Evolutionary conservation across 176 grass and related monocot species (phyloP).

Genomic region (Lolium rigidum): DNA sequence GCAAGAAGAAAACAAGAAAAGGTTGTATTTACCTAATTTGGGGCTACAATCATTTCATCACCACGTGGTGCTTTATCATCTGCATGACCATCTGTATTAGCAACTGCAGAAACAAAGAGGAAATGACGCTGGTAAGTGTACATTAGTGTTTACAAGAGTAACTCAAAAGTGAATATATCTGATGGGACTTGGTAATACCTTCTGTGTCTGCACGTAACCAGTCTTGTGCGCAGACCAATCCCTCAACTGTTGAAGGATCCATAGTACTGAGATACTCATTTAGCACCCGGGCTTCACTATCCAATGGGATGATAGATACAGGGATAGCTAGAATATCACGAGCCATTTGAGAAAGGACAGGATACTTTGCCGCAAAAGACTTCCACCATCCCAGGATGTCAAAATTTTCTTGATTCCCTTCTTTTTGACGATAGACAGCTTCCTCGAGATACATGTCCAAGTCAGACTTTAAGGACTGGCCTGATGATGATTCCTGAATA

Average conservation of each 20-base stretch:
- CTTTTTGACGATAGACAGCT: slow-evolving; percentile 83
- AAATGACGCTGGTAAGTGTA: slow-evolving; percentile 9
- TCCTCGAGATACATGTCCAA: slow-evolving; percentile 98
- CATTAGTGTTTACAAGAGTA: slow-evolving; percentile 24
- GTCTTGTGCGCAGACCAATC: slow-evolving; percentile 92
- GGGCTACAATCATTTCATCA: slow-evolving; percentile 42
- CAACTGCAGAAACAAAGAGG: slow-evolving; percentile 48
- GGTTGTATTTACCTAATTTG: slow-evolving; percentile 54
- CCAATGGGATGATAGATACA: slow-evolving; percentile 79
- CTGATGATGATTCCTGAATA: slow-evolving; percentile 92
- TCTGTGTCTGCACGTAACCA: slow-evolving; percentile 81
- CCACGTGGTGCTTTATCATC: slow-evolving; percentile 36
- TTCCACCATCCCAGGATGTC: slow-evolving; percentile 98
- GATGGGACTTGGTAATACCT: slow-evolving; percentile 51
- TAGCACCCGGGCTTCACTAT: slow-evolving; percentile 75
- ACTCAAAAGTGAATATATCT: slow-evolving; percentile 17
- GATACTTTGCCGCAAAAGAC: slow-evolving; percentile 96
- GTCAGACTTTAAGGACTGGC: slow-evolving; percentile 89
- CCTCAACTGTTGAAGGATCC: slow-evolving; percentile 77
- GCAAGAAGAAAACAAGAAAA: not conserved
- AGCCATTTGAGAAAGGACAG: slow-evolving; percentile 90
- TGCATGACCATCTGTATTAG: slow-evolving; percentile 36
- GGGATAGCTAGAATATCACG: slow-evolving; percentile 89
- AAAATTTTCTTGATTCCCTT: slow-evolving; percentile 81
- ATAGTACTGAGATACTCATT: slow-evolving; percentile 92